These are phyloP conservation scores for Penicillium malachiteum DNA, from an alignment of 495 filamentous ascomycete species.

Conservation along the genomic window DNA sequence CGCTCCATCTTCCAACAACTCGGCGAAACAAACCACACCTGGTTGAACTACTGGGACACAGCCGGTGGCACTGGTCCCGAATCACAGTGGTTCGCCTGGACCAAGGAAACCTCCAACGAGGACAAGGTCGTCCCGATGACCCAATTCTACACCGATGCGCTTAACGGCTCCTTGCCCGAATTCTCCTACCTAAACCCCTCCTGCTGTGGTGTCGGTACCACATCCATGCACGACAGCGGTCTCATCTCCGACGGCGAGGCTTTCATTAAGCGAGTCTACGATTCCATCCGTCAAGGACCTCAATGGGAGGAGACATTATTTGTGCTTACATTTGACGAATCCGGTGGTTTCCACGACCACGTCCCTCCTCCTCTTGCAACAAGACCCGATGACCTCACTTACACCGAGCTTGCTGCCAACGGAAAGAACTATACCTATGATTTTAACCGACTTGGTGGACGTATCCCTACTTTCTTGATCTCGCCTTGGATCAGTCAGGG, in stretches of 20 bases:
- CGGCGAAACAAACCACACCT: slow-evolving; percentile 39
- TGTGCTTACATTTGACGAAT: slow-evolving; percentile 53
- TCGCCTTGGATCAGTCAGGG: slow-evolving; percentile 48
- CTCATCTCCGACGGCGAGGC: slow-evolving; percentile 48
- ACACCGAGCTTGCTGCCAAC: slow-evolving; percentile 41
- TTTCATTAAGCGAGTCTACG: slow-evolving; percentile 52
- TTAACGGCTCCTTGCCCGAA: slow-evolving; percentile 37
- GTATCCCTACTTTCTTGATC: slow-evolving; percentile 51
- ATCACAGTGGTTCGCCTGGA: slow-evolving; percentile 45
- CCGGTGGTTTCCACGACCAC: slow-evolving; percentile 52
- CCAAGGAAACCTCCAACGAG: slow-evolving; percentile 27
- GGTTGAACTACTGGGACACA: slow-evolving; percentile 50
- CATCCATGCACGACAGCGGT: slow-evolving; percentile 48
- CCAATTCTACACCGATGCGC: slow-evolving; percentile 39
- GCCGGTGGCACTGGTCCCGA: slow-evolving; percentile 29
- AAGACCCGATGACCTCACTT: slow-evolving; percentile 40
- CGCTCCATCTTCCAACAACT: slow-evolving; percentile 50
- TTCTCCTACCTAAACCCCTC: slow-evolving; percentile 52
- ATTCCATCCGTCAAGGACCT: slow-evolving; percentile 43
- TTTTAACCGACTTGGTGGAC: slow-evolving; percentile 50
- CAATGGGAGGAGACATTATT: slow-evolving; percentile 50
- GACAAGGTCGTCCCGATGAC: slow-evolving; percentile 31
- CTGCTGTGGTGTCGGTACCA: slow-evolving; percentile 47
- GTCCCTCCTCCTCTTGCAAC: slow-evolving; percentile 44
- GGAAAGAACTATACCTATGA: slow-evolving; percentile 45